Evolutionary conservation across 768 basidiomycete species (phyloP), one percentile per base, ranked within the genome.

Genomic region (Termitomyces heimii): DNA sequence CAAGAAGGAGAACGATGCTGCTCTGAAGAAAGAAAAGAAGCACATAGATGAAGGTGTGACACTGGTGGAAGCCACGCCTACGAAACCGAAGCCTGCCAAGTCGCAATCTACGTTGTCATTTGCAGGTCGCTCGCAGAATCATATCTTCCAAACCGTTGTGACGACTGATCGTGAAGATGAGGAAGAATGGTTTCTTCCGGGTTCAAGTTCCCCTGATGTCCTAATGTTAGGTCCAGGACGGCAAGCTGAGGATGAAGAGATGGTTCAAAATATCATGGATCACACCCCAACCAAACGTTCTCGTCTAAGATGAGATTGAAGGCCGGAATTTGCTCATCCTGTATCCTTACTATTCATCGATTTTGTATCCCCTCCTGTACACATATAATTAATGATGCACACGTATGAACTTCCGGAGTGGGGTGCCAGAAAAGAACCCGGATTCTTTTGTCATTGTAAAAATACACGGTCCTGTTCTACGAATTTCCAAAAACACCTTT

Each of bases 21-120:
- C 16, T 2, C 9, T 42, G 22, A 56, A 59, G 34, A 47, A 56
- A 20, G 53, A 45, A 49, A 34, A 34, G 35, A 64, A 57, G 58
- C 3, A 8, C 28, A 45, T 39, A 58, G 63, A 71, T 66, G 44
- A 69, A 18, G 79, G 77, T 5, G 70, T 73, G 7, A 75, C 73
- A 12, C 75, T 86, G 28, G 84, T 86, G 24, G 76, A 75, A 2
- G 81, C 81, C 13, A 86, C 83, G 13, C 84, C 84, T 5, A 71
- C 71, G 9, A 72, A 69, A 50, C 53, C 66, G 28, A 64, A 53
- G 31, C 49, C 44, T 20, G 26, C 47, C 20, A 58, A 35, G 29
- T 52, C 62, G 8, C 58, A 52, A 26, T 61, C 62, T 20, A 54
- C 54, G 4, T 60, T 32, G 16, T 46, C 54, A 26, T 64, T 65